These are phyloP conservation scores for Cladosporium sp. DNA, from an alignment of 2,329 filamentous ascomycete genomes.

Conservation along the genomic window DNA sequence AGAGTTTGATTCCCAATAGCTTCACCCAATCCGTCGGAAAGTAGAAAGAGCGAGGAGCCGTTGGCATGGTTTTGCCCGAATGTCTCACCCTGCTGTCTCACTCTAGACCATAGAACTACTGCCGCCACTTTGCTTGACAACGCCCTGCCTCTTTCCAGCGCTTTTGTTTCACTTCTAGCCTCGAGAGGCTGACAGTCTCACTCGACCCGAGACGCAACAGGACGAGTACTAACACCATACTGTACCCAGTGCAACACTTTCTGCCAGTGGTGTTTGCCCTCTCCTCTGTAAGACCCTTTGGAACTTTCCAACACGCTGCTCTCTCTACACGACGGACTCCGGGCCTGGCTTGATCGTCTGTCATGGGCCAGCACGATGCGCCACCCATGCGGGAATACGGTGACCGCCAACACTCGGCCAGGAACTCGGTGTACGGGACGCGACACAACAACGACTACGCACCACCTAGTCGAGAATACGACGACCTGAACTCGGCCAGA, in stretches of 20 bases:
- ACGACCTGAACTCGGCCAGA: conserved; percentile 9
- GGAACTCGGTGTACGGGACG: conserved; percentile 24
- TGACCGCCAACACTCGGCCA: conserved; percentile 7
- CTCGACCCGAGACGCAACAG: neutral
- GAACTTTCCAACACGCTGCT: too few species aligned
- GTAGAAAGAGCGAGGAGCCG: neutral
- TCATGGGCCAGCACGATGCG: conserved; percentile 6
- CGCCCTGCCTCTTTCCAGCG: conserved; percentile 11
- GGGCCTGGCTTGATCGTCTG: neutral
- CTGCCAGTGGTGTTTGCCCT: neutral
- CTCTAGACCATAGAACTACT: neutral
- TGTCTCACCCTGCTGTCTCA: conserved; percentile 2
- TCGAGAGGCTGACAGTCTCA: conserved; percentile 8
- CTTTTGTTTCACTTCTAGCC: conserved; percentile 9
- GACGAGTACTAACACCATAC: conserved; percentile 8
- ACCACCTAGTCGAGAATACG: conserved; percentile 11
- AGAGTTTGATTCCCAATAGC: neutral
- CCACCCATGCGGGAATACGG: conserved; percentile 11
- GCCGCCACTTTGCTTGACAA: conserved; percentile 4
- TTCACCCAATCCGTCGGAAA: neutral
- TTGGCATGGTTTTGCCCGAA: conserved; percentile 7
- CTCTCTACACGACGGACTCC: neutral
- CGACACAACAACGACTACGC: conserved; percentile 20
- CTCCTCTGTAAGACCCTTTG: neutral
- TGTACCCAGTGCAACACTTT: conserved; percentile 6